Percentiles rank a stretch among this genome's conserved stretches.
These are phyloP conservation scores for Bruguiera sexangula DNA, from an alignment of 345 rosid genomes.

Conservation along the genomic window DNA sequence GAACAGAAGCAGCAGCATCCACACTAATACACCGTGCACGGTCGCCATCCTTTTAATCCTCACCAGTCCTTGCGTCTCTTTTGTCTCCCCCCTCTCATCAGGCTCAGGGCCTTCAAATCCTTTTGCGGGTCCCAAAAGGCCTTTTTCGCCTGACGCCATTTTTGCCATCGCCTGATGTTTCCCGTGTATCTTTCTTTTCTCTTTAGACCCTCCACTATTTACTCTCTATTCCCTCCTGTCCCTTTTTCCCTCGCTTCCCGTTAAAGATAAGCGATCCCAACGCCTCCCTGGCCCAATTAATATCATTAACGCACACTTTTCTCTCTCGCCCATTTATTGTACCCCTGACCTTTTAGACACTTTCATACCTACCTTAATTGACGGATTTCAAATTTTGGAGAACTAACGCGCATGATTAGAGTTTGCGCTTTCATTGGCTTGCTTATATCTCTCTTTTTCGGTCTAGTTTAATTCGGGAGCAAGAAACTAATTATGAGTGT, in stretches of 20 bases:
- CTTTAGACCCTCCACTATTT: neutral
- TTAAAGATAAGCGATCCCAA: neutral
- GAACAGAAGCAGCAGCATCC: neutral
- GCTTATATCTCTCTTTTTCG: too few species aligned
- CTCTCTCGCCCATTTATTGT: too few species aligned
- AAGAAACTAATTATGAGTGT: too few species aligned
- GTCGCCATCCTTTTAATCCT: too few species aligned
- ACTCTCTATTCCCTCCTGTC: neutral
- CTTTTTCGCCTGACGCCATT: neutral
- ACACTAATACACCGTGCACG: too few species aligned
- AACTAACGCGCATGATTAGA: too few species aligned
- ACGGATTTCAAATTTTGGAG: too few species aligned
- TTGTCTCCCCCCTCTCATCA: neutral
- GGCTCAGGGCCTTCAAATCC: conserved; percentile 1
- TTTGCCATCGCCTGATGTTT: neutral
- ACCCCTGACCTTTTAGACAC: too few species aligned
- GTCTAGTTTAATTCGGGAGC: too few species aligned
- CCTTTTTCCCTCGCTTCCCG: neutral
- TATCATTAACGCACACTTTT: too few species aligned
- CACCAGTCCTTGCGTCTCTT: neutral
- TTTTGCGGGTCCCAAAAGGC: neutral
- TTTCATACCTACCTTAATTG: too few species aligned
- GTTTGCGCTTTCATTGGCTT: too few species aligned
- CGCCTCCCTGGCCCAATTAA: neutral
- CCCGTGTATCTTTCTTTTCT: neutral